These are phyloP conservation scores for Polyporus tsugae DNA, from an alignment of 1,284 basidiomycete genomes.

Conservation along the genomic window DNA sequence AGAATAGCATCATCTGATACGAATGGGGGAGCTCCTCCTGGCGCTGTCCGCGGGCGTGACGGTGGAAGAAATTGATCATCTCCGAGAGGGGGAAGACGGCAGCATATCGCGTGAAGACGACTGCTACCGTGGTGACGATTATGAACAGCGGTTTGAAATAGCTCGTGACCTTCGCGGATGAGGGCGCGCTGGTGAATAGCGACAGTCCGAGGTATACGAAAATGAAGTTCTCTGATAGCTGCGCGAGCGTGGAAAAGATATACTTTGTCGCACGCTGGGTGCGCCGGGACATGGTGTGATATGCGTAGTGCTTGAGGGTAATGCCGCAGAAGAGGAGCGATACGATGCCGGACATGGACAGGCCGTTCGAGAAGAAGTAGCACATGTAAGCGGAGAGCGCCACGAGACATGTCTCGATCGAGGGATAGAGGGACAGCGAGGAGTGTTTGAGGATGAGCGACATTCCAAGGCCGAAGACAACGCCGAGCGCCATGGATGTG, in stretches of 20 bases:
- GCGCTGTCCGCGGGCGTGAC: conserved; percentile 83
- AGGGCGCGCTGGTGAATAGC: conserved; percentile 87
- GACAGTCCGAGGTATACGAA: conserved; percentile 99
- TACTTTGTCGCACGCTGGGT: conserved; percentile 97
- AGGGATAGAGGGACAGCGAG: conserved; percentile 85
- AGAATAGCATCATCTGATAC: conserved; percentile 99
- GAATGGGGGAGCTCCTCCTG: conserved; percentile 92
- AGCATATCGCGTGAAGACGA: conserved; percentile 94
- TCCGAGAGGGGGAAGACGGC: conserved; percentile 98
- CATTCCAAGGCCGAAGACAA: conserved; percentile 89
- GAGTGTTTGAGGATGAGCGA: conserved; percentile 97
- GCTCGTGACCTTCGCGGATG: conserved; percentile 74
- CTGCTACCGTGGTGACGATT: conserved; percentile 87
- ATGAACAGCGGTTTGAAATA: conserved; percentile 98
- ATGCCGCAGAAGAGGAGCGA: conserved; percentile 99
- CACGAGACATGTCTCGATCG: conserved; percentile 95
- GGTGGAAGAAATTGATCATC: conserved; percentile 91
- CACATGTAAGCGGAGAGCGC: conserved; percentile 95
- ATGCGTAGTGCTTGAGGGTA: conserved; percentile 99
- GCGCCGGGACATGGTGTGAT: conserved; percentile 97
- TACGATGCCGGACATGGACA: conserved; percentile 97
- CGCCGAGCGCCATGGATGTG: conserved; percentile 93
- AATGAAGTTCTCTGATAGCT: conserved; percentile 98
- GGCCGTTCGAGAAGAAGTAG: conserved; percentile 98
- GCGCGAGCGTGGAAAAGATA: conserved; percentile 91